Conservation (phyloP, 2,329 filamentous ascomycete species). For the Botrytis porri region DNA sequence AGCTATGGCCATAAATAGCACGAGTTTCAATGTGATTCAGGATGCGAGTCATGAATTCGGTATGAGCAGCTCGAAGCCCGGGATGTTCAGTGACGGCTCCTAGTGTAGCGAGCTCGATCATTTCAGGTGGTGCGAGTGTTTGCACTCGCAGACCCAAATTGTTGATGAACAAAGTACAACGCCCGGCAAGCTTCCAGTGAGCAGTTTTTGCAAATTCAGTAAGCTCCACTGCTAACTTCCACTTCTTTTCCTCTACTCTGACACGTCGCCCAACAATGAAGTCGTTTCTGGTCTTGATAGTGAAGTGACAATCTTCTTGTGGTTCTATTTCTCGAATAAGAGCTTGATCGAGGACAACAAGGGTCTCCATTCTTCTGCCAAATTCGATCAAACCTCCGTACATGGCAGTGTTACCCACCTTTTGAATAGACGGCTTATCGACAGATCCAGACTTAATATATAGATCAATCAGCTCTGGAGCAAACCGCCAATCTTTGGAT, state of each 20-base stretch:
- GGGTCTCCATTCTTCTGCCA: slow-evolving; percentile 80
- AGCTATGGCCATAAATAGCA: slow-evolving; percentile 80
- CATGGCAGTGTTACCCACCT: slow-evolving; percentile 74
- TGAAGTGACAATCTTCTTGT: slow-evolving; percentile 34
- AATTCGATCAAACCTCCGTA: slow-evolving; percentile 83
- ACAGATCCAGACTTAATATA: slow-evolving; percentile 89
- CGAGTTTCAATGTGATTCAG: slow-evolving; percentile 88
- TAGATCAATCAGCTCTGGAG: slow-evolving; percentile 80
- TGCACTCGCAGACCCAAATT: slow-evolving; percentile 92
- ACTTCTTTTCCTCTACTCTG: slow-evolving; percentile 81
- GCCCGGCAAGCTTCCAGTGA: slow-evolving; percentile 94
- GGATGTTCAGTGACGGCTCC: slow-evolving; percentile 91
- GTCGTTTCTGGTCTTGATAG: slow-evolving; percentile 65
- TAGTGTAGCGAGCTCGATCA: slow-evolving; percentile 77
- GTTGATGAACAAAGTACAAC: slow-evolving; percentile 85
- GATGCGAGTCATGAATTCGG: slow-evolving; percentile 69
- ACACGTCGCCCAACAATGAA: slow-evolving; percentile 72
- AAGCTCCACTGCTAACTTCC: slow-evolving; percentile 74
- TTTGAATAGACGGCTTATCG: slow-evolving; percentile 93
- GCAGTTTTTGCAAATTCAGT: slow-evolving; percentile 72
- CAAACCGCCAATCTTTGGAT: slow-evolving; percentile 90
- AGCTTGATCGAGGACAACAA: slow-evolving; percentile 75
- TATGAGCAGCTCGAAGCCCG: slow-evolving; percentile 75
- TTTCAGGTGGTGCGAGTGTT: slow-evolving; percentile 73
- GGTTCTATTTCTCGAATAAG: slow-evolving; percentile 52